A percentile compares a stretch with the other conserved stretches of the same genome.
These are phyloP conservation scores for Hanseniaspora pseudoguilliermondii DNA, from an alignment of 805 yeast species.

Conservation along the genomic window DNA sequence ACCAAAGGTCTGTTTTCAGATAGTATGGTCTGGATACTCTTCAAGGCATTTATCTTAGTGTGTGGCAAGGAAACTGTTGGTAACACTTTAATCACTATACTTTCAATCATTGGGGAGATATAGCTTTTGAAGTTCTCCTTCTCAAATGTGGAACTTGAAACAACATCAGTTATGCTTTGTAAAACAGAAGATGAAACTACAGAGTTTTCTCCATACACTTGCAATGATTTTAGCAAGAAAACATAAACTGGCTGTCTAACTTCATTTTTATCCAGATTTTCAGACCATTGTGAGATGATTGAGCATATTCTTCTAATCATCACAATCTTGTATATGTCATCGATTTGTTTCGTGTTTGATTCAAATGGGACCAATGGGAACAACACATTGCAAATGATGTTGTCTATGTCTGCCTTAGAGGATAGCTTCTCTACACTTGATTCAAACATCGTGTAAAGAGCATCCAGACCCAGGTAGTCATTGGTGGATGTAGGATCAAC, in stretches of 20 bases:
- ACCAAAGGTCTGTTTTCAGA: conserved; percentile 55
- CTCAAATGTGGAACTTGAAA: conserved; percentile 81
- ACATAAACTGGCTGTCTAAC: conserved; percentile 48
- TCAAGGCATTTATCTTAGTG: conserved; percentile 59
- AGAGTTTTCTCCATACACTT: conserved; percentile 44
- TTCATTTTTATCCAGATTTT: conserved; percentile 47
- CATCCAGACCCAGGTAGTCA: conserved; percentile 59
- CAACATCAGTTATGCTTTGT: conserved; percentile 50
- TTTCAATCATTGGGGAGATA: conserved; percentile 38
- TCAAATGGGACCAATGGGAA: conserved; percentile 43
- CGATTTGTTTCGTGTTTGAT: conserved; percentile 28
- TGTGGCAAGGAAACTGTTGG: conserved; percentile 48
- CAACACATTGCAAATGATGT: conserved; percentile 43
- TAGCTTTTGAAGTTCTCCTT: conserved; percentile 56
- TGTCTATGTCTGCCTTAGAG: conserved; percentile 56
- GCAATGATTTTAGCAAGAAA: conserved; percentile 40
- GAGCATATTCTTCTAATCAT: conserved; percentile 66
- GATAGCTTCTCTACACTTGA: conserved; percentile 55
- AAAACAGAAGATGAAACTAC: conserved; percentile 72
- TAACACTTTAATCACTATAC: conserved; percentile 38
- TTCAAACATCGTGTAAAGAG: conserved; percentile 73
- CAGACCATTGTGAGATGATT: conserved; percentile 70
- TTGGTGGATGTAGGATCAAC: conserved; percentile 23
- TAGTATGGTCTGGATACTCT: conserved; percentile 51
- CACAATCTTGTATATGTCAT: conserved; percentile 25